Evolutionary conservation across 805 yeast species (phyloP).

Genomic region (Wickerhamomyces ciferrii): DNA sequence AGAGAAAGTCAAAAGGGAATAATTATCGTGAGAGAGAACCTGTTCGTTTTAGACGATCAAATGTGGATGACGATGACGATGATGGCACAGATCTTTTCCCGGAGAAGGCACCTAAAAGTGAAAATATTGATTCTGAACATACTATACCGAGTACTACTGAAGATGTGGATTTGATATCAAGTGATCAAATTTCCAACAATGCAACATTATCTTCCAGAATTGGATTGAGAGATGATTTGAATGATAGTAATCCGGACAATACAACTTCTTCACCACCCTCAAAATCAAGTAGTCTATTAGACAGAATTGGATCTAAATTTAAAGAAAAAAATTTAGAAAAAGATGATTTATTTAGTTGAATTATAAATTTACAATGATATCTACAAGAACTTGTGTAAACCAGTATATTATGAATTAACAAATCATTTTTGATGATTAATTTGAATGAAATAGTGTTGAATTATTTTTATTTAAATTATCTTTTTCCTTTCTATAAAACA

Average conservation of each 20-base stretch:
- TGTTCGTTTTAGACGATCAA: constrained; percentile 8
- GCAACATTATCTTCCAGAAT: constrained; percentile 6
- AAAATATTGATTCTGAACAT: background rate
- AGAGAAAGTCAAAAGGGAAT: constrained; percentile 1
- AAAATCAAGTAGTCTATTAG: background rate
- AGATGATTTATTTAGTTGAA: constrained; percentile 8
- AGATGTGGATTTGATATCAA: background rate
- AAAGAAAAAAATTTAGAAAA: constrained; percentile 4
- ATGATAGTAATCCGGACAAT: no score
- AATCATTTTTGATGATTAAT: no score
- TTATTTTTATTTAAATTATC: no score
- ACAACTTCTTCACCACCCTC: background rate
- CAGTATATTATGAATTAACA: no score
- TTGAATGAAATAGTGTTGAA: no score
- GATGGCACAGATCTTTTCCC: constrained; percentile 15
- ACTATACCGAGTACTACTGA: background rate
- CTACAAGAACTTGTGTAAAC: no score
- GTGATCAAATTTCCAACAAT: background rate
- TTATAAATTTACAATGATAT: background rate
- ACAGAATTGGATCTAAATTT: constrained; percentile 1
- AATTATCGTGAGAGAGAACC: constrained; percentile 18
- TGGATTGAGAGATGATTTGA: background rate
- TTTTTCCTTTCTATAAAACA: no score
- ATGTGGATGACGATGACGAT: constrained; percentile 1
- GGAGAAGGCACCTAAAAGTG: background rate